Conservation (phyloP, 345 rosid species). For the Brassica napus region DNA sequence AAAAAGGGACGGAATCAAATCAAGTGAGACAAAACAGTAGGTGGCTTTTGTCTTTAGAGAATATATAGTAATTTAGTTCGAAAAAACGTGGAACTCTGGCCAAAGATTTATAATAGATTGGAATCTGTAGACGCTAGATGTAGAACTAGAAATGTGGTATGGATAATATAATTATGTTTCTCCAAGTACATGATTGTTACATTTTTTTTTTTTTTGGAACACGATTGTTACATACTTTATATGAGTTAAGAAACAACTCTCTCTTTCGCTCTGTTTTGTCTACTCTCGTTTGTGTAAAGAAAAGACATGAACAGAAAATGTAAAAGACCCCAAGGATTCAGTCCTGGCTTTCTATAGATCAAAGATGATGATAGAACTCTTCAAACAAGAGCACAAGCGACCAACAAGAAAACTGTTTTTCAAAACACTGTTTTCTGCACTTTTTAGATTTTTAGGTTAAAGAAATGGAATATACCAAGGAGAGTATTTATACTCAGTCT, state of each 20-base stretch:
- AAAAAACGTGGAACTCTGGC: conserved; percentile 16
- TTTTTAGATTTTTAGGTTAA: not conserved
- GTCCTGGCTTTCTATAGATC: not conserved
- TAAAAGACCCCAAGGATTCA: not conserved
- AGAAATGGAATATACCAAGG: not conserved
- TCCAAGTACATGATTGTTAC: not conserved
- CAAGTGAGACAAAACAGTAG: conserved; percentile 9
- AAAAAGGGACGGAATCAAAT: not conserved
- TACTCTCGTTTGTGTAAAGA: not conserved
- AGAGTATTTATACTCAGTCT: not conserved
- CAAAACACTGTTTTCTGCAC: not conserved
- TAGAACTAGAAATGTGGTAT: not conserved
- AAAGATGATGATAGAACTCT: not conserved
- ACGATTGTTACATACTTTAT: too few relatives aligned
- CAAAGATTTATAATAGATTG: not conserved
- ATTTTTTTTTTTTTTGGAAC: too few relatives aligned
- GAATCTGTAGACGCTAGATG: not conserved
- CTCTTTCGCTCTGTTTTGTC: not conserved
- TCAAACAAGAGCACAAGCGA: not conserved
- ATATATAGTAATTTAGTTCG: not conserved
- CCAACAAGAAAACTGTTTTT: not conserved
- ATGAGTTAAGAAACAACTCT: not conserved
- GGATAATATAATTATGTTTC: not conserved
- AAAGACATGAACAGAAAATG: not conserved
- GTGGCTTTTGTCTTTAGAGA: not conserved